A percentile compares a stretch with the other conserved stretches of the same genome.
Conservation (phyloP, 768 basidiomycete species). For the Punctularia strigosozonata region DNA sequence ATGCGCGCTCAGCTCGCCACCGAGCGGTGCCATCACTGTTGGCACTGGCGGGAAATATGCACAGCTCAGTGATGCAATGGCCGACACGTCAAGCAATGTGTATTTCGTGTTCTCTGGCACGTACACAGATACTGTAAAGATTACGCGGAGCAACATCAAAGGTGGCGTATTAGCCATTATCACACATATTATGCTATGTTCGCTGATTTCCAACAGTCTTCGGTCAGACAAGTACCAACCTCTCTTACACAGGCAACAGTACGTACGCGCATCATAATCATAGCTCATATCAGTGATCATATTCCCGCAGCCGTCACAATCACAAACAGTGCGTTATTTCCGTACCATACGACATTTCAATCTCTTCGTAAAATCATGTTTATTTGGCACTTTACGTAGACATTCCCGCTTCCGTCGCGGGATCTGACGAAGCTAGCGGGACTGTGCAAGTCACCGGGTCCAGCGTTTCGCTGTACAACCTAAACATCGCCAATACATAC, state of each 20-base stretch:
- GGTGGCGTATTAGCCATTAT: no score
- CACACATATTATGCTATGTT: no score
- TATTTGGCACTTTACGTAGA: no score
- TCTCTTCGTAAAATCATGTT: no score
- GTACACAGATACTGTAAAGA: background rate
- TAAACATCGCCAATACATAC: conserved; percentile 15
- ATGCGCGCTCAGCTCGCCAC: conserved; percentile 10
- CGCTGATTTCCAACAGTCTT: conserved; percentile 11
- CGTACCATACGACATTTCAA: no score
- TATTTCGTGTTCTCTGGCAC: conserved; percentile 1
- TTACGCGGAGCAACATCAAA: conserved; percentile 13
- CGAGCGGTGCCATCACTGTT: conserved; percentile 12
- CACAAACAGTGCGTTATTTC: conserved; percentile 12
- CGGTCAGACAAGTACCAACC: conserved; percentile 11
- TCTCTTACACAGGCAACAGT: conserved; percentile 13
- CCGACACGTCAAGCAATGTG: conserved; percentile 12
- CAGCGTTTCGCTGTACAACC: conserved; percentile 13
- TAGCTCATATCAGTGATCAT: conserved; percentile 2
- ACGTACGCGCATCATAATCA: conserved; percentile 2
- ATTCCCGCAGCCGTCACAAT: conserved; percentile 12
- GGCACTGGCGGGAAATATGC: conserved; percentile 10
- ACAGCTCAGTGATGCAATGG: conserved; percentile 9
- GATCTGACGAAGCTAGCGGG: conserved; percentile 14
- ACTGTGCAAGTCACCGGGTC: conserved; percentile 13
- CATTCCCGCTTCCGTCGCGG: conserved; percentile 14